Percentiles rank a stretch among this genome's conserved stretches.
Evolutionary conservation across 805 yeast genomes (phyloP).

Genomic region (Clavispora asparagi): DNA sequence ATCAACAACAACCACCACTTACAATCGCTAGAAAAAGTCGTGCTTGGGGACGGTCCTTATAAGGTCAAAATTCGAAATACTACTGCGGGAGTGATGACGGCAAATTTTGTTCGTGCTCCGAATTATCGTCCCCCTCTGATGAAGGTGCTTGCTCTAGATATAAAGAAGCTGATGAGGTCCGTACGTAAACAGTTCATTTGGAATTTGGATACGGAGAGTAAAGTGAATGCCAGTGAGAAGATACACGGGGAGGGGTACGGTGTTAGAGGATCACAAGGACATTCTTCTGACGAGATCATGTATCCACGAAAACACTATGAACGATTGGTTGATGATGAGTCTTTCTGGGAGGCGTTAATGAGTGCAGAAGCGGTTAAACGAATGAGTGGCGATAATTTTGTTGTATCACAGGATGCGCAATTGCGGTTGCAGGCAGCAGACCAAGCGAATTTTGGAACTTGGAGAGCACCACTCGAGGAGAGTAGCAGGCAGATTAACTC

Average conservation of each 20-base stretch:
- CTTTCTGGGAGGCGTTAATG: slow-evolving; percentile 29
- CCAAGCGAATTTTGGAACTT: not conserved
- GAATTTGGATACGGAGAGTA: slow-evolving; percentile 3
- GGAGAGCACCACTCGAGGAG: slow-evolving; percentile 10
- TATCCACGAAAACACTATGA: slow-evolving; percentile 25
- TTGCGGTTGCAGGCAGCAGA: not conserved
- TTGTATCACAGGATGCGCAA: not conserved
- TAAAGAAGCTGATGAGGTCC: slow-evolving; percentile 24
- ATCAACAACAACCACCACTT: slow-evolving; percentile 24
- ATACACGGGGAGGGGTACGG: slow-evolving; percentile 25
- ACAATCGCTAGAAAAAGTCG: slow-evolving; percentile 13
- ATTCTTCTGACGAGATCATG: slow-evolving; percentile 23
- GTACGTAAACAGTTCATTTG: slow-evolving; percentile 25
- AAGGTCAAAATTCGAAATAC: slow-evolving; percentile 26
- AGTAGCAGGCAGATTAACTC: slow-evolving; percentile 8
- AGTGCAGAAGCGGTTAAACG: slow-evolving; percentile 1
- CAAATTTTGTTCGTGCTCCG: slow-evolving; percentile 27
- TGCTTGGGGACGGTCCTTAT: slow-evolving; percentile 33
- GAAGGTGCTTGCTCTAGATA: slow-evolving; percentile 26
- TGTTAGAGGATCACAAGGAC: slow-evolving; percentile 25
- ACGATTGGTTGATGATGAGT: slow-evolving; percentile 24
- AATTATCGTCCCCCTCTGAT: slow-evolving; percentile 8
- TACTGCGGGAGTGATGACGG: slow-evolving; percentile 26
- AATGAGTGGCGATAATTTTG: not conserved
- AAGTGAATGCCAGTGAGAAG: slow-evolving; percentile 4